Percentiles rank a stretch among this genome's conserved stretches.
Conservation (phyloP, 345 rosid genomes). For the Turritis glabra region DNA sequence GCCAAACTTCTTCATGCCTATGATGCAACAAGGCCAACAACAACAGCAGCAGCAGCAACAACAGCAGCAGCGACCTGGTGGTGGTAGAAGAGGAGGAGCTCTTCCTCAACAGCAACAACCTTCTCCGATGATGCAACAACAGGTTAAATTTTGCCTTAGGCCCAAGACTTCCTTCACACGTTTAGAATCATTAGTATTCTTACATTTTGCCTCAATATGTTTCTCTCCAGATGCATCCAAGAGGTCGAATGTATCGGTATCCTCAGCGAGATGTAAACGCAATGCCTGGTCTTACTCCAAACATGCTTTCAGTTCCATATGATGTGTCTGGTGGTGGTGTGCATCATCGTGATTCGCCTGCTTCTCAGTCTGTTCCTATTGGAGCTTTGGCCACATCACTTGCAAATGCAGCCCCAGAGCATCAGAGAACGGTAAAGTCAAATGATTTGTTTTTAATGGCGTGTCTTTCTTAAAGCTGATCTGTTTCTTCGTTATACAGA, state of each 20-base stretch:
- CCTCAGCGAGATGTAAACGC: slow-evolving; percentile 61
- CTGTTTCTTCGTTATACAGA: slow-evolving; percentile 15
- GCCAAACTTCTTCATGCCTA: slow-evolving; percentile 86
- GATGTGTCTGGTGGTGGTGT: slow-evolving; percentile 57
- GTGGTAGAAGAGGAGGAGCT: slow-evolving; percentile 42
- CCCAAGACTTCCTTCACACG: not conserved
- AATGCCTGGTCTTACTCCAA: slow-evolving; percentile 72
- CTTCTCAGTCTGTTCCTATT: slow-evolving; percentile 73
- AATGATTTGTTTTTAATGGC: not conserved
- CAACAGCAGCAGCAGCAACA: slow-evolving; percentile 86
- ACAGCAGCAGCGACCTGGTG: slow-evolving; percentile 51
- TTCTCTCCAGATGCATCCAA: slow-evolving; percentile 65
- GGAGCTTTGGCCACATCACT: slow-evolving; percentile 86
- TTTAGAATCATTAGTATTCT: not conserved
- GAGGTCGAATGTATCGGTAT: slow-evolving; percentile 73
- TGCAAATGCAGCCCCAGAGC: slow-evolving; percentile 84
- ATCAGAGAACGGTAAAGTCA: slow-evolving; percentile 76
- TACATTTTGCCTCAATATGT: not conserved
- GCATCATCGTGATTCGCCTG: slow-evolving; percentile 62
- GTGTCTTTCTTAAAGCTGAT: not conserved
- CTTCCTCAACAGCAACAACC: slow-evolving; percentile 54
- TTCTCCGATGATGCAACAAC: slow-evolving; percentile 72
- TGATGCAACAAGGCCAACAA: slow-evolving; percentile 91
- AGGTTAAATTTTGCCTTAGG: slow-evolving; percentile 47
- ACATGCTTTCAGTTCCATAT: slow-evolving; percentile 72